A percentile compares a stretch with the other conserved stretches of the same genome.
Evolutionary conservation across 129 eudicot genomes (phyloP).

Genomic region (Solidago caesia): DNA sequence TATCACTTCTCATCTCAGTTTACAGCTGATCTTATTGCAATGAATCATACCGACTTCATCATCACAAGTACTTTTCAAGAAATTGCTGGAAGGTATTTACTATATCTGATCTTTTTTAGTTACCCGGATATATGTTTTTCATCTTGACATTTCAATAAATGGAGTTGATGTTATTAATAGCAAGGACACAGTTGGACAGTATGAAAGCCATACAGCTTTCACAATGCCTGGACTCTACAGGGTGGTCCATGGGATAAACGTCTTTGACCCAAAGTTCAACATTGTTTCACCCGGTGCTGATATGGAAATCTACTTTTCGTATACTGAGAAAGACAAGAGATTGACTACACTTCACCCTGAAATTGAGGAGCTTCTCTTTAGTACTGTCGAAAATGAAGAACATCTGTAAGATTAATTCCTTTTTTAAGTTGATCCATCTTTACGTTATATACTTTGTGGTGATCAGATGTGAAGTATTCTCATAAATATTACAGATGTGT

Average conservation of each 20-base stretch:
- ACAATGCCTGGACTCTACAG: constrained; percentile 38
- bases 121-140: not conserved
- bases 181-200: constrained; percentile 35
- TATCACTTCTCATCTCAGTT: constrained; percentile 33
- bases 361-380: constrained; percentile 32
- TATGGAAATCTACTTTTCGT: constrained; percentile 25
- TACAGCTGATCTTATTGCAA: constrained; percentile 33
- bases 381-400: constrained; percentile 31
- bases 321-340: constrained; percentile 24
- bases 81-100: constrained; percentile 27
- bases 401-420: constrained; percentile 24
- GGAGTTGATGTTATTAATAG: constrained; percentile 5
- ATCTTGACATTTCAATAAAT: not conserved
- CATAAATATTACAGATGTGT: constrained; percentile 45
- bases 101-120: not conserved
- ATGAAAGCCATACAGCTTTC: constrained; percentile 33
- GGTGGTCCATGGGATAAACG: constrained; percentile 36
- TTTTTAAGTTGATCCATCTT: not conserved
- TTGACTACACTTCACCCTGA: constrained; percentile 28
- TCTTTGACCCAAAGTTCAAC: constrained; percentile 36
- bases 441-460: not conserved
- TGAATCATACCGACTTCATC: constrained; percentile 38
- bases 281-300: constrained; percentile 36
- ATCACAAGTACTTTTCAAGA: constrained; percentile 28
- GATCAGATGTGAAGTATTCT: not conserved